These are phyloP conservation scores for Macrophomina pseudophaseolina DNA, from an alignment of 2,329 filamentous ascomycete species.

Conservation along the genomic window DNA sequence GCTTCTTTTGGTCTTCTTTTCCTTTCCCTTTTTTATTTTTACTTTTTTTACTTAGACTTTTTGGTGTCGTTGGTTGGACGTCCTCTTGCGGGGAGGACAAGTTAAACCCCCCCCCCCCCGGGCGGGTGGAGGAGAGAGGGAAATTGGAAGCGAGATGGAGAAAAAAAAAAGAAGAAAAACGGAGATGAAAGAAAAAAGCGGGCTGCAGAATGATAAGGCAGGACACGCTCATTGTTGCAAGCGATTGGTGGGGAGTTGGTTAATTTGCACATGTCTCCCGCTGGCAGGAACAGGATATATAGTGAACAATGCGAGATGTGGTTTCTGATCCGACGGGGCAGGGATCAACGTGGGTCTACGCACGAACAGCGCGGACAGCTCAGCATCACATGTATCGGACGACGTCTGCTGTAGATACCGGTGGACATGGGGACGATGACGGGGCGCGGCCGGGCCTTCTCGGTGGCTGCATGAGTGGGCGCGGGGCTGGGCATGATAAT, in stretches of 20 bases:
- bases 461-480: no score
- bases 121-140: not conserved
- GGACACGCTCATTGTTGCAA: not conserved
- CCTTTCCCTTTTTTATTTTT: no score
- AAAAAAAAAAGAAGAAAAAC: not conserved
- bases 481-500: no score
- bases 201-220: not conserved
- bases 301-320: not conserved
- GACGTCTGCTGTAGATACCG: no score
- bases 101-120: no score
- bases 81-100: no score
- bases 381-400: not conserved
- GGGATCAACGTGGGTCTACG: not conserved
- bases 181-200: not conserved
- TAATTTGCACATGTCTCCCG: slow-evolving; percentile 3
- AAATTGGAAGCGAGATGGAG: not conserved
- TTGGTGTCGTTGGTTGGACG: no score
- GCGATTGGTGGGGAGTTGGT: not conserved
- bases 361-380: not conserved
- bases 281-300: slow-evolving; percentile 6
- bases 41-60: no score
- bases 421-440: no score
- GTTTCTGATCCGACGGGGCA: not conserved
- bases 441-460: no score
- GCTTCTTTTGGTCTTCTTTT: no score